Evolutionary conservation across 1,284 basidiomycete species (phyloP).

Genomic region (Moesziomyces sp.): DNA sequence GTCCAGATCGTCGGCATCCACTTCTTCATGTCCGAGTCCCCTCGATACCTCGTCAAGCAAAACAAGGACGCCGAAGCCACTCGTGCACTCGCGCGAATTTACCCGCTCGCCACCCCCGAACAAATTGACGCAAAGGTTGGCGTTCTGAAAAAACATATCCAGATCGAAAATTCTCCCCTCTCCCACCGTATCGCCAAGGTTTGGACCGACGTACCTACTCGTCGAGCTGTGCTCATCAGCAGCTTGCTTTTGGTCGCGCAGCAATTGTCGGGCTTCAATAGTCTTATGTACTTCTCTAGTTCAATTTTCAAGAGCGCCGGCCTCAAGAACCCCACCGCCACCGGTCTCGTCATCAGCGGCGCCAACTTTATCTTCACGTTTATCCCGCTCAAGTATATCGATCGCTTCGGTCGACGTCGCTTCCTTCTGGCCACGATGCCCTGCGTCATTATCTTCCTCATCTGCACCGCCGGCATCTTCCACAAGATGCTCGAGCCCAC

Average conservation of each 20-base stretch:
- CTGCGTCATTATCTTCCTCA: constrained; percentile 79
- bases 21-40: constrained; percentile 68
- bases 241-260: constrained; percentile 45
- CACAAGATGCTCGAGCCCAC: constrained; percentile 78
- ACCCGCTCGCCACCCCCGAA: constrained; percentile 58
- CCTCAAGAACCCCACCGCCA: constrained; percentile 66
- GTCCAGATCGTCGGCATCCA: constrained; percentile 64
- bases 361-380: constrained; percentile 79
- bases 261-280: constrained; percentile 69
- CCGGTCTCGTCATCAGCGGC: constrained; percentile 64
- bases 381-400: constrained; percentile 79
- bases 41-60: constrained; percentile 66
- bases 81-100: constrained; percentile 58
- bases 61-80: constrained; percentile 60
- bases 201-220: constrained; percentile 42
- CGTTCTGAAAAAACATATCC: constrained; percentile 66
- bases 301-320: constrained; percentile 67
- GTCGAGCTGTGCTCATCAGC: constrained; percentile 42
- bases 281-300: constrained; percentile 67
- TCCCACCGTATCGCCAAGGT: constrained; percentile 21
- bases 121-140: constrained; percentile 67
- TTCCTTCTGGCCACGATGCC: constrained; percentile 83
- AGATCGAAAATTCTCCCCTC: constrained; percentile 33
- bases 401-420: constrained; percentile 78
- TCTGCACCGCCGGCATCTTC: constrained; percentile 79